Evolutionary conservation across 495 filamentous ascomycete genomes (phyloP), one percentile per base, ranked within the genome.

Genomic region (Terfezia claveryi): DNA sequence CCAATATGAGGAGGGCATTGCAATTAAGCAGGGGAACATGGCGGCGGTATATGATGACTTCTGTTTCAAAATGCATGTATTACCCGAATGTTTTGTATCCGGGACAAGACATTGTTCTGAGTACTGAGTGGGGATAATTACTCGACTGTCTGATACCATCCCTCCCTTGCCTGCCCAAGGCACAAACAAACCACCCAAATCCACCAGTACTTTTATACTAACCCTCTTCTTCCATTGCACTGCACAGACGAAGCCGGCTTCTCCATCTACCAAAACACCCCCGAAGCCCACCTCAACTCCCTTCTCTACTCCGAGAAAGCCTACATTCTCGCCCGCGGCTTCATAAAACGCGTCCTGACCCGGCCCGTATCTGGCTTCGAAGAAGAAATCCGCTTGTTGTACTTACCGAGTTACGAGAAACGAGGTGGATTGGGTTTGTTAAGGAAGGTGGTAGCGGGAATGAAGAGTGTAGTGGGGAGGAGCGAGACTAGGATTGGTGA

Each of bases 181-280:
- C 7, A 7, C 27, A 5, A 32, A 32, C 7, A 32, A 32, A 32
- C 2, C 27, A 4, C 7, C 4, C 27, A 4, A 32, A 32, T 32
- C 27, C 1, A 32, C 2, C 27, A 32, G 27, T 32, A 7, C 27
- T 32, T 32, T 5, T 5, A 32, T 32, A 32, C 27, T 32, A 32
- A 32, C 27, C 27, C 27, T 32, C 27, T 32, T 7, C 27, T 32
- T 32, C 27, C 27, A 32, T 32, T 32, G 27, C 27, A 7, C 27
- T 32, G 4, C 27, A 1, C 52, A 78, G 75, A 80, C 57, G 77
- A 80, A 65, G 75, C 77, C 16, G 77, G 77, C 23, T 80, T 73
- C 57, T 73, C 76, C 36, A 63, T 67, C 23, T 67, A 74, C 27
- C 64, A 67, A 16, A 66, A 64, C 14, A 63, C 71, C 4, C 66